Conservation (phyloP, 2,329 filamentous ascomycete genomes). For the Sporothrix pseudoabietina region DNA sequence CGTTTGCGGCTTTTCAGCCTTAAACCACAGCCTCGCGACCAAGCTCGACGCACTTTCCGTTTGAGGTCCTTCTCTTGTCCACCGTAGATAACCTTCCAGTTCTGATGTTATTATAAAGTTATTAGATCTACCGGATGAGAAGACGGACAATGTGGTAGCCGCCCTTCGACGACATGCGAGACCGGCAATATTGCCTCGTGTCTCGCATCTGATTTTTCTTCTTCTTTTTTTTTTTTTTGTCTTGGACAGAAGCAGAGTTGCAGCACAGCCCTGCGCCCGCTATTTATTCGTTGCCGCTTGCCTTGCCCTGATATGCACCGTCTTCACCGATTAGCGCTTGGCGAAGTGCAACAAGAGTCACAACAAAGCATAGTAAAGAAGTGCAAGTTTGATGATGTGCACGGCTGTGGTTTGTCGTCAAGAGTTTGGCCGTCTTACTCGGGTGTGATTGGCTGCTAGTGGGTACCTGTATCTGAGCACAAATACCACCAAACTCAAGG, state of each 20-base stretch:
- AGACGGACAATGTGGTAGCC: not conserved
- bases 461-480: not conserved
- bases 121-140: not conserved
- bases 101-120: not conserved
- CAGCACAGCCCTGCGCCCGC: not conserved
- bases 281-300: not conserved
- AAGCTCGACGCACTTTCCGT: not conserved
- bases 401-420: not conserved
- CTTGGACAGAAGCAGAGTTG: not conserved
- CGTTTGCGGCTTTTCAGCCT: not conserved
- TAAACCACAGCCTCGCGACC: not conserved
- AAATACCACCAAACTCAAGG: not conserved
- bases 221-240: not conserved
- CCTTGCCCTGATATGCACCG: not conserved
- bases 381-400: not conserved
- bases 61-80: not conserved
- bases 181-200: not conserved
- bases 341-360: not conserved
- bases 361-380: not conserved
- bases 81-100: not conserved
- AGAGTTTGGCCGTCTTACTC: conserved; percentile 16
- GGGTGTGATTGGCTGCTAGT: not conserved
- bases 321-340: conserved; percentile 7
- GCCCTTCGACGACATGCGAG: not conserved
- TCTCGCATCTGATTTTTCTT: not conserved